phyloP scores from a whole-genome alignment of 2,329 filamentous ascomycete species.

The Diatrype stigma region DNA sequence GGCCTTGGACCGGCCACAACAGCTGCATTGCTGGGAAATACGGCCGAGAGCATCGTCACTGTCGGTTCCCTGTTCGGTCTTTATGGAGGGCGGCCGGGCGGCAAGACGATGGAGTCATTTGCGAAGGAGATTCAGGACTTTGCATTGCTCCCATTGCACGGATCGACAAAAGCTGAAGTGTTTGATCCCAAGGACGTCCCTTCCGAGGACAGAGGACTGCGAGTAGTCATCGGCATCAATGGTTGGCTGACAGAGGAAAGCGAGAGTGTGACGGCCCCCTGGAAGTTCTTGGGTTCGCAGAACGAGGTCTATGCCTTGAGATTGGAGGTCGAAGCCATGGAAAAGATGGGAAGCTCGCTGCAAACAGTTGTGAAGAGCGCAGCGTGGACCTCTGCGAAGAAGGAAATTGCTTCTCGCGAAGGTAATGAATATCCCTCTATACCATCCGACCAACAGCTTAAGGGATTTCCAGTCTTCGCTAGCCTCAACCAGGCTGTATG shows the following conservation, averaged over 20 bases:
- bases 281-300: conserved; percentile 68
- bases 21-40: conserved; percentile 71
- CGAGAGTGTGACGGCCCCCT: conserved; percentile 70
- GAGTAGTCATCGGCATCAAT: conserved; percentile 77
- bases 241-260: conserved; percentile 70
- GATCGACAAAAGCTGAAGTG: conserved; percentile 37
- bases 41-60: conserved; percentile 74
- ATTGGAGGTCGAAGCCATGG: conserved; percentile 76
- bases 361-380: conserved; percentile 72
- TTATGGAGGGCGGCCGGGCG: conserved; percentile 79
- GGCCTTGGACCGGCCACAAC: conserved; percentile 71
- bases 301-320: conserved; percentile 78
- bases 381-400: conserved; percentile 70
- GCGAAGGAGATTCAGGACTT: conserved; percentile 84
- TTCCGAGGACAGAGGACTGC: conserved; percentile 61
- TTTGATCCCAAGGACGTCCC: conserved; percentile 48
- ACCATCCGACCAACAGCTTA: conserved; percentile 8
- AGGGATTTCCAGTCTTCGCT: conserved; percentile 41
- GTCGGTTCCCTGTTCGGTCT: conserved; percentile 87
- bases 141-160: conserved; percentile 72
- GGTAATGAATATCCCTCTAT: conserved; percentile 34
- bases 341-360: conserved; percentile 74
- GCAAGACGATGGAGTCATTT: conserved; percentile 85
- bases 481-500: conserved; percentile 57
- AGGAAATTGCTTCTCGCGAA: conserved; percentile 41